Percentiles rank a stretch among this genome's conserved stretches.
phyloP scores from a whole-genome alignment of 2,329 filamentous ascomycete genomes.

The Claviceps maximensis region DNA sequence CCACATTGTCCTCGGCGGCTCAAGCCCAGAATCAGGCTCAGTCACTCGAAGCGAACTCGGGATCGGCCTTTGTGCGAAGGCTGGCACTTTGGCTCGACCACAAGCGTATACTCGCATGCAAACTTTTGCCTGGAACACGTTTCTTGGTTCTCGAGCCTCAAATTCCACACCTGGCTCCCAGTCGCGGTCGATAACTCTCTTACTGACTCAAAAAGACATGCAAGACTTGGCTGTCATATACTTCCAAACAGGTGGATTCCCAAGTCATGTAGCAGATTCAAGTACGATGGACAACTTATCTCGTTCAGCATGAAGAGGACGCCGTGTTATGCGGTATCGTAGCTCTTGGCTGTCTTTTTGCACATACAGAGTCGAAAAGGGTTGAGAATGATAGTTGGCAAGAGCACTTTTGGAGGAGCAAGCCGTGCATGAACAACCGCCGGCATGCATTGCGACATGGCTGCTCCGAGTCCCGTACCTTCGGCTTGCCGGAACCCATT shows the following conservation, averaged over 20 bases:
- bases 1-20: slow-evolving; percentile 2
- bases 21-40: slow-evolving; percentile 19
- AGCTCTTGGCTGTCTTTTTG: slow-evolving; percentile 39
- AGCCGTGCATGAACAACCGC: background rate
- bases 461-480: slow-evolving; percentile 39
- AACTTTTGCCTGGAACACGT: slow-evolving; percentile 42
- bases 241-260: slow-evolving; percentile 37
- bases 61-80: slow-evolving; percentile 39
- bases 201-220: slow-evolving; percentile 19
- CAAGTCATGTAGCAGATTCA: slow-evolving; percentile 18
- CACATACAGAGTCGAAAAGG: slow-evolving; percentile 24
- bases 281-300: slow-evolving; percentile 20
- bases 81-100: slow-evolving; percentile 40
- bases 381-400: slow-evolving; percentile 26
- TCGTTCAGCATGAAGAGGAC: slow-evolving; percentile 25
- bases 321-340: slow-evolving; percentile 41
- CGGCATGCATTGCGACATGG: slow-evolving; percentile 33
- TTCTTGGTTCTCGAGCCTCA: slow-evolving; percentile 21
- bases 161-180: slow-evolving; percentile 12
- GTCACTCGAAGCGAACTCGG: slow-evolving; percentile 36
- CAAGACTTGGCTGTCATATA: slow-evolving; percentile 30
- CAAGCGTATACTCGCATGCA: slow-evolving; percentile 36
- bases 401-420: background rate
- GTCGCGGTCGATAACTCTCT: background rate
- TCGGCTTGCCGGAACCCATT: slow-evolving; percentile 37